A percentile compares a stretch with the other conserved stretches of the same genome.
Evolutionary conservation across 1,139 yeast genomes (phyloP).

Genomic region (Debaryomyces udenii): DNA sequence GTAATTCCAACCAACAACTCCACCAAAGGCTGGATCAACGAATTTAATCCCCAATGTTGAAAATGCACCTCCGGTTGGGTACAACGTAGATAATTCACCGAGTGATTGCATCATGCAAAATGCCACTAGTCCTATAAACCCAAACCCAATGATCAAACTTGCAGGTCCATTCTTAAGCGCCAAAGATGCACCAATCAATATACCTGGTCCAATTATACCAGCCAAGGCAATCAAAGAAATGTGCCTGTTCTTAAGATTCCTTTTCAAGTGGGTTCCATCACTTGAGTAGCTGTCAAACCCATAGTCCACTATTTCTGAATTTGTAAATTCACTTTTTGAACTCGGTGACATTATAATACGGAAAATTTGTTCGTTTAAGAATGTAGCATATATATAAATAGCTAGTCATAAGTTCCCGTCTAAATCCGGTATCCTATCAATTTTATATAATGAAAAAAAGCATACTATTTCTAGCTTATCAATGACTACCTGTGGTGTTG

Average conservation of each 20-base stretch:
- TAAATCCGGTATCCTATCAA: too few relatives aligned
- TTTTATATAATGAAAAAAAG: neutral
- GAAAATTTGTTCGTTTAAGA: too few relatives aligned
- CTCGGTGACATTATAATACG: neutral
- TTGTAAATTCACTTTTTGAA: slow-evolving; percentile 4
- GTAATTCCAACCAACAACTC: slow-evolving; percentile 64
- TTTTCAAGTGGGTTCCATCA: slow-evolving; percentile 22
- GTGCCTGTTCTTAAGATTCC: slow-evolving; percentile 47
- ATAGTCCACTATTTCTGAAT: neutral
- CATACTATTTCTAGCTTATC: neutral
- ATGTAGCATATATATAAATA: neutral
- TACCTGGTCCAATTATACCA: slow-evolving; percentile 61
- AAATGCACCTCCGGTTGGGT: slow-evolving; percentile 58
- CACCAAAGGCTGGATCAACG: slow-evolving; percentile 62
- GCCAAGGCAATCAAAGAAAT: slow-evolving; percentile 52
- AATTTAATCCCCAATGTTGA: slow-evolving; percentile 55
- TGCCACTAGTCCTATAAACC: slow-evolving; percentile 57
- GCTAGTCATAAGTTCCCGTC: neutral
- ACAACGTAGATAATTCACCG: slow-evolving; percentile 58
- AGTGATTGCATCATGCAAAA: slow-evolving; percentile 59
- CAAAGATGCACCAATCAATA: slow-evolving; percentile 49
- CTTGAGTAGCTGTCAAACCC: neutral
- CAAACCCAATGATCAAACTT: slow-evolving; percentile 46
- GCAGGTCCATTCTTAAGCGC: slow-evolving; percentile 50
- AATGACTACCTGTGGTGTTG: neutral